phyloP scores from a whole-genome alignment of 805 yeast genomes.

The Jamesozyma jinghongensis region DNA sequence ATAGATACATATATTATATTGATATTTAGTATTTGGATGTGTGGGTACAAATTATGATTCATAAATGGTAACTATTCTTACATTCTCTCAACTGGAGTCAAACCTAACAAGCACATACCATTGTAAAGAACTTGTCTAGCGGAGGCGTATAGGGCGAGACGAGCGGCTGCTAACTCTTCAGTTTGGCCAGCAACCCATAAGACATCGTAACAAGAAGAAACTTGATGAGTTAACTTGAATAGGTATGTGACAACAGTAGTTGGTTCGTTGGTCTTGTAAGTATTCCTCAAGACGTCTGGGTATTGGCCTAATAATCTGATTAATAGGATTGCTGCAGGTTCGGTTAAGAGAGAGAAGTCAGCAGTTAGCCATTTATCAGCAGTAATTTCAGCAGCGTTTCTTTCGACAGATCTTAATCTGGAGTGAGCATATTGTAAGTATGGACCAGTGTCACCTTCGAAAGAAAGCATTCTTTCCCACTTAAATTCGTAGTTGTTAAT shows the following conservation, averaged over 20 bases:
- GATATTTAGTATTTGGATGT: neutral
- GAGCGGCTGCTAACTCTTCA: conserved; percentile 74
- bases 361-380: conserved; percentile 38
- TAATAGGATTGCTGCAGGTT: conserved; percentile 61
- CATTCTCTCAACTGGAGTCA: conserved; percentile 99
- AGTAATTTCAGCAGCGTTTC: conserved; percentile 55
- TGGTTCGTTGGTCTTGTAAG: conserved; percentile 81
- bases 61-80: conserved; percentile 27
- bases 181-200: conserved; percentile 97
- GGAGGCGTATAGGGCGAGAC: conserved; percentile 82
- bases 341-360: conserved; percentile 54
- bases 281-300: conserved; percentile 81
- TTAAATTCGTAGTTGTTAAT: conserved; percentile 91
- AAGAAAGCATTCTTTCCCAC: conserved; percentile 97
- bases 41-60: neutral
- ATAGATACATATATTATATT: neutral
- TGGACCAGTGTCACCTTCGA: conserved; percentile 99
- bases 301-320: conserved; percentile 76
- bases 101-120: conserved; percentile 83
- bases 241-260: conserved; percentile 89
- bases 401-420: conserved; percentile 86
- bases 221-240: conserved; percentile 86
- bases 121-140: conserved; percentile 84
- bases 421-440: conserved; percentile 98
- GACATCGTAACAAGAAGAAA: conserved; percentile 91